A percentile compares a stretch with the other conserved stretches of the same genome.
phyloP scores from a whole-genome alignment of 352 stramenopile genomes.

The Halophytophthora batemanensis region DNA sequence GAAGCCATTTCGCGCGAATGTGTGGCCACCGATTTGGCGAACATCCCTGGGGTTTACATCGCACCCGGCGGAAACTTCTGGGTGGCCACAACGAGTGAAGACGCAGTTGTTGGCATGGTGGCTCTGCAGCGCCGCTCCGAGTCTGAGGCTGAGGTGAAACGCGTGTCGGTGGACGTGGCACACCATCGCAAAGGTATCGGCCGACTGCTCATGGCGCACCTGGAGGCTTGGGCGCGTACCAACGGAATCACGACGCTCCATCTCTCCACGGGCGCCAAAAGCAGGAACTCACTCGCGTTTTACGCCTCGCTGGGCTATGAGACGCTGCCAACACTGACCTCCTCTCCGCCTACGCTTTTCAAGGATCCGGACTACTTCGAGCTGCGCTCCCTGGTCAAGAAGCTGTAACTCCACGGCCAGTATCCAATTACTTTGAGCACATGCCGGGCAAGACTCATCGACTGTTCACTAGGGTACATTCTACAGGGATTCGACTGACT shows the following conservation, averaged over 20 bases:
- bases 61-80: conserved; percentile 37
- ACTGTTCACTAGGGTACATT: too few species aligned
- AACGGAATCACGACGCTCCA: conserved; percentile 27
- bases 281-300: conserved; percentile 15
- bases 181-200: conserved; percentile 33
- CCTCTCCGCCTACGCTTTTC: too few species aligned
- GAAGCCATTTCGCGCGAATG: too few species aligned
- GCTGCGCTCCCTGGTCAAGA: too few species aligned
- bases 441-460: too few species aligned
- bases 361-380: too few species aligned
- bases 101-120: conserved; percentile 29
- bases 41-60: conserved; percentile 34
- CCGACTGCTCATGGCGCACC: conserved; percentile 16
- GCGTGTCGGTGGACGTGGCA: conserved; percentile 31
- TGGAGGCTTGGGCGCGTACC: conserved; percentile 33
- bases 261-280: conserved; percentile 23
- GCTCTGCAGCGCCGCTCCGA: conserved; percentile 28
- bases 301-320: conserved; percentile 23
- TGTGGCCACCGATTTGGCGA: conserved; percentile 24
- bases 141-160: conserved; percentile 27
- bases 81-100: conserved; percentile 23
- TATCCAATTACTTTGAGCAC: too few species aligned
- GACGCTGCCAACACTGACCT: too few species aligned
- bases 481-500: too few species aligned
- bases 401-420: too few species aligned